These are phyloP conservation scores for Begonia peltatifolia DNA, from an alignment of 306 rosid species.

Conservation along the genomic window DNA sequence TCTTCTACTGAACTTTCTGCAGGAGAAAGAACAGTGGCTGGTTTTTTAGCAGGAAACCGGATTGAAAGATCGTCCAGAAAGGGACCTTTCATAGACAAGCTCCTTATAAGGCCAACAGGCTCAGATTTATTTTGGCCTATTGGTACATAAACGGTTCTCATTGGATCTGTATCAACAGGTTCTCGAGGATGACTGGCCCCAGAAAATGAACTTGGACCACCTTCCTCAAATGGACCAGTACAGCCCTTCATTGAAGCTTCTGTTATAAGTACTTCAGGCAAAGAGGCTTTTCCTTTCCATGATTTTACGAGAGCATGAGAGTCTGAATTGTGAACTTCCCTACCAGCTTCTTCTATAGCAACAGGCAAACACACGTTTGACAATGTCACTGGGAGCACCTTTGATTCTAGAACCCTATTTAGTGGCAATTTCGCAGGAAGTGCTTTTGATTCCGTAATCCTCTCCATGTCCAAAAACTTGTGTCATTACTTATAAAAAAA, in stretches of 20 bases:
- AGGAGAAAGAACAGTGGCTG: slow-evolving; percentile 40
- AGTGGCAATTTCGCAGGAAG: slow-evolving; percentile 35
- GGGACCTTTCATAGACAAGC: slow-evolving; percentile 68
- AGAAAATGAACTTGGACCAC: slow-evolving; percentile 56
- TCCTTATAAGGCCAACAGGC: slow-evolving; percentile 62
- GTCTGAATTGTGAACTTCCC: slow-evolving; percentile 28
- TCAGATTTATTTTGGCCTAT: slow-evolving; percentile 62
- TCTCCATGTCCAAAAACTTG: slow-evolving; percentile 46
- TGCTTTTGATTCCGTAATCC: slow-evolving; percentile 55
- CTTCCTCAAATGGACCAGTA: slow-evolving; percentile 45
- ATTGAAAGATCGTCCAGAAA: slow-evolving; percentile 76
- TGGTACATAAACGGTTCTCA: slow-evolving; percentile 71
- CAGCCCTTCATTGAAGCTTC: slow-evolving; percentile 43
- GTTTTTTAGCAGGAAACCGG: slow-evolving; percentile 52
- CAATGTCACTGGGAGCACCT: slow-evolving; percentile 10
- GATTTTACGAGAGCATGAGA: slow-evolving; percentile 26
- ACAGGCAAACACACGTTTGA: slow-evolving; percentile 39
- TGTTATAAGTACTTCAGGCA: slow-evolving; percentile 33
- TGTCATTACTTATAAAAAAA: slow-evolving; percentile 30
- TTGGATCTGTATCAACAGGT: slow-evolving; percentile 84
- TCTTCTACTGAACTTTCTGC: slow-evolving; percentile 54
- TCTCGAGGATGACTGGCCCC: slow-evolving; percentile 99
- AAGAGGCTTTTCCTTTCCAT: slow-evolving; percentile 49
- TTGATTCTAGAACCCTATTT: slow-evolving; percentile 11
- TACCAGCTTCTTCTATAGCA: slow-evolving; percentile 38